Evolutionary conservation across 768 basidiomycete genomes (phyloP), one percentile per base, ranked within the genome.

Genomic region (Lactarius quietus): DNA sequence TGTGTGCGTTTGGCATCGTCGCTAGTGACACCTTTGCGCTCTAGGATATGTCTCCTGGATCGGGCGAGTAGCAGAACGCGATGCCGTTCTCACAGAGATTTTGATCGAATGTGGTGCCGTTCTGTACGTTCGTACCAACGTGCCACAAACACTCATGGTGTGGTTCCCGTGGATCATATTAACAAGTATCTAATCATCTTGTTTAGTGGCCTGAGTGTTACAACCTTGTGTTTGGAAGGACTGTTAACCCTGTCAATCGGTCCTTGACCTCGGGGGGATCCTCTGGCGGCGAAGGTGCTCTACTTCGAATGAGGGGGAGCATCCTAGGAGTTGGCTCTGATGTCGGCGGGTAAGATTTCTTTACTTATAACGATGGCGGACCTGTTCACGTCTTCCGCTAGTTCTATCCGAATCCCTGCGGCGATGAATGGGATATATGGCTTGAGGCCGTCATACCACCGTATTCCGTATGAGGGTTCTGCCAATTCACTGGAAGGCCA

Each of bases 241-340:
- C 93, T 0, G 71, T 77, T 18, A 93, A 94, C 70, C 93, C 93
- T 0, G 78, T 81, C 72, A 92, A 93, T 72, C 83, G 87, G 12
- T 79, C 80, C 20, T 78, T 92, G 54, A 92, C 89, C 6, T 76
- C 79, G 6, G 92, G 93, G 14, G 93, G 93, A 1, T 93, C 91
- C 0, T 90, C 88, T 3, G 93, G 93, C 7, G 93, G 93, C 38
- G 93, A 95, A 77, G 89, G 89, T 48, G 90, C 92, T 1, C 80
- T 95, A 8, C 70, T 93, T 51, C 86, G 85, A 72, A 69, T 80
- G 73, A 78, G 72, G 61, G 83, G 83, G 38, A 77, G 77, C 38
- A 76, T 78, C 2, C 51, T 84, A 66, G 89, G 92, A 33, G 83
- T 92, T 14, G 92, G 92, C 51, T 88, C 92, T 29, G 92, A 93